Evolutionary conservation across 768 basidiomycete genomes (phyloP), one percentile per base, ranked within the genome.

Genomic region (Pleurotus cornucopiae): DNA sequence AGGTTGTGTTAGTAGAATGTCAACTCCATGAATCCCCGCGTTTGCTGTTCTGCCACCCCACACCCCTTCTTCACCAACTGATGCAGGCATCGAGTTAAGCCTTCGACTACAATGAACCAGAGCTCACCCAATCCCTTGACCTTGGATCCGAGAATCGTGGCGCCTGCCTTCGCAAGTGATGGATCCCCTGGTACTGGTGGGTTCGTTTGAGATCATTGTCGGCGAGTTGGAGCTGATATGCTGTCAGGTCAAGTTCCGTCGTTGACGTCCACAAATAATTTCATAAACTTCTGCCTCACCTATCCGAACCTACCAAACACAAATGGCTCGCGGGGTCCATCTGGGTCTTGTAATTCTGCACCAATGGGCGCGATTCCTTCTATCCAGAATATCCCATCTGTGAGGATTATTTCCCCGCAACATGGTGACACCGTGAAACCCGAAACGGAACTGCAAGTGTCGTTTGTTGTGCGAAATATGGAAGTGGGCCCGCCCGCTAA

Each of bases 261-360:
- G 4, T 65, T 78, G 53, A 80, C 80, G 1, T 80, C 79, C 9
- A 72, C 67, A n/a, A 84, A 86, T 71, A 86, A 86, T 71, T 86
- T 82, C 64, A 79, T 81, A 71, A 80, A 82, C 72, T 77, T 76
- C 64, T 84, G 81, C 63, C 62, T 73, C 30, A 76, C 73, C 9
- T 67, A 69, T 5, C 68, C 73, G 46, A 68, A 76, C 52, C 66
- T 76, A 45, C 77, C 78, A 14, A 70, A 85, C 63, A 84, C 83
- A 44, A 73, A 84, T 65, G 84, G 82, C 30, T 66, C 75, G 58
- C 16, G 14, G 14, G 1, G 38, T 41, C 9, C 66, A 14, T 71
- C 70, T 34, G 81, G 79, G 30, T 84, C 82, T 41, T 80, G 84
- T 69, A 86, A 86, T 67, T 77, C 80, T 20, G 75, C 77, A 4